Evolutionary conservation across 1,284 basidiomycete genomes (phyloP).

Genomic region (Megacollybia platyphylla): DNA sequence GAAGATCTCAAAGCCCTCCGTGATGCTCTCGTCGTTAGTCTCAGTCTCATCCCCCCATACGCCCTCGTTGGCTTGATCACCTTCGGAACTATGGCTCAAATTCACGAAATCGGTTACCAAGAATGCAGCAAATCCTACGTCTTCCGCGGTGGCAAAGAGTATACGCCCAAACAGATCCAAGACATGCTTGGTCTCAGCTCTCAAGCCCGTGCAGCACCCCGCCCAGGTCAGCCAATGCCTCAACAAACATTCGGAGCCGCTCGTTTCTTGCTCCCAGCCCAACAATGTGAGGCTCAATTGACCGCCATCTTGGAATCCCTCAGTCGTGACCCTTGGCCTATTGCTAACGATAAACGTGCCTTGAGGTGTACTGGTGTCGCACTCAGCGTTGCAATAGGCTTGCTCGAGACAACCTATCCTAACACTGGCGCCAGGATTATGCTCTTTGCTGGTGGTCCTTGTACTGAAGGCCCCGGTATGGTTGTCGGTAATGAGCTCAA

Average conservation of each 20-base stretch:
- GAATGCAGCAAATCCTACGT: conserved; percentile 98
- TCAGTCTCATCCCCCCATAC: conserved; percentile 87
- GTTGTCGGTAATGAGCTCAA: conserved; percentile 94
- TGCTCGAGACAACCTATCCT: conserved; percentile 92
- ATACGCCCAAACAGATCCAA: conserved; percentile 92
- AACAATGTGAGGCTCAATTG: conserved; percentile 93
- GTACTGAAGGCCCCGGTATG: conserved; percentile 94
- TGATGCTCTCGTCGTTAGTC: conserved; percentile 86
- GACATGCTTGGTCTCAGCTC: conserved; percentile 93
- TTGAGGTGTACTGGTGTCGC: conserved; percentile 94
- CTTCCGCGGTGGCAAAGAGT: conserved; percentile 99
- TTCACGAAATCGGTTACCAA: conserved; percentile 95
- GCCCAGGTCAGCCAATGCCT: conserved; percentile 80
- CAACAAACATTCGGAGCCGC: conserved; percentile 78
- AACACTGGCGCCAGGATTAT: conserved; percentile 96
- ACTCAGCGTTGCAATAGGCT: conserved; percentile 87
- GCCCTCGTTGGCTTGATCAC: conserved; percentile 95
- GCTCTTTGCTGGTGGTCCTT: conserved; percentile 94
- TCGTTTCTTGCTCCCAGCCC: conserved; percentile 88
- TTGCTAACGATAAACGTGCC: conserved; percentile 91
- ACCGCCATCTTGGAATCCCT: conserved; percentile 90
- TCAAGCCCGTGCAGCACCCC: conserved; percentile 66
- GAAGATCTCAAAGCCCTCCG: conserved; percentile 93
- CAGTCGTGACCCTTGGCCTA: conserved; percentile 92
- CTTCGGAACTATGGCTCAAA: conserved; percentile 97